A percentile compares a stretch with the other conserved stretches of the same genome.
These are phyloP conservation scores for Neurospora sp. DNA, from an alignment of 495 filamentous ascomycete genomes.

Conservation along the genomic window DNA sequence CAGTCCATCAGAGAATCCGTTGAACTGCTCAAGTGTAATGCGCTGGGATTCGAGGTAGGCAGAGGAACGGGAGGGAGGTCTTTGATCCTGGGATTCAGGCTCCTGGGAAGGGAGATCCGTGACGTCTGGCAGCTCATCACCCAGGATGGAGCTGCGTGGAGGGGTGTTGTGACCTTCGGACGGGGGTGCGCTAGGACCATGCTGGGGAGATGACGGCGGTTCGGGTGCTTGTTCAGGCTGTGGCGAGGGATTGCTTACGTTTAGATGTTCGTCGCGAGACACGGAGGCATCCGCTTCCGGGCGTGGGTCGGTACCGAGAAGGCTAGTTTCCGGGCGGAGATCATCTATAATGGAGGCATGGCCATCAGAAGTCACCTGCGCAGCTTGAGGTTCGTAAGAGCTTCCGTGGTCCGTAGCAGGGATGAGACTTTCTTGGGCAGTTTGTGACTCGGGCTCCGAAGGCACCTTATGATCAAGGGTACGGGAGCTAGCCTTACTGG, in stretches of 20 bases:
- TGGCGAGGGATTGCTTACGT: constrained; percentile 21
- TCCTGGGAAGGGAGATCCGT: not conserved
- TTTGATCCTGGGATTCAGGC: not conserved
- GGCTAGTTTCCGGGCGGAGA: constrained; percentile 15
- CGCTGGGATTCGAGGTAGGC: constrained; percentile 15
- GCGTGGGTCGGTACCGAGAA: constrained; percentile 15
- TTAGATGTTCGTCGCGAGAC: not conserved
- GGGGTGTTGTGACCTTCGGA: not conserved
- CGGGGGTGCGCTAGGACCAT: not conserved
- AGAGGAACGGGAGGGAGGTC: not conserved
- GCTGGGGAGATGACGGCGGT: not conserved
- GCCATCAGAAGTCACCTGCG: not conserved
- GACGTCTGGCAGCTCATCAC: not conserved
- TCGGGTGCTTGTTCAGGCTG: constrained; percentile 18
- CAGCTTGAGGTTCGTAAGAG: not conserved
- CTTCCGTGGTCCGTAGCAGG: constrained; percentile 7
- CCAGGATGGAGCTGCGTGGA: not conserved
- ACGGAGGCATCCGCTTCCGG: constrained; percentile 14
- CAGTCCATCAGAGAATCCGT: constrained; percentile 17
- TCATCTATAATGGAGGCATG: constrained; percentile 15
- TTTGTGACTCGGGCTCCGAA: constrained; percentile 2
- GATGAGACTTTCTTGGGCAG: constrained; percentile 9
- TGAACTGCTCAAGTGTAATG: constrained; percentile 17
- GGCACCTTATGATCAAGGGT: constrained; percentile 8
- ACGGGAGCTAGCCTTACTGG: not conserved